Evolutionary conservation across 2,329 filamentous ascomycete species (phyloP).

Genomic region (Cytospora schulzeri): DNA sequence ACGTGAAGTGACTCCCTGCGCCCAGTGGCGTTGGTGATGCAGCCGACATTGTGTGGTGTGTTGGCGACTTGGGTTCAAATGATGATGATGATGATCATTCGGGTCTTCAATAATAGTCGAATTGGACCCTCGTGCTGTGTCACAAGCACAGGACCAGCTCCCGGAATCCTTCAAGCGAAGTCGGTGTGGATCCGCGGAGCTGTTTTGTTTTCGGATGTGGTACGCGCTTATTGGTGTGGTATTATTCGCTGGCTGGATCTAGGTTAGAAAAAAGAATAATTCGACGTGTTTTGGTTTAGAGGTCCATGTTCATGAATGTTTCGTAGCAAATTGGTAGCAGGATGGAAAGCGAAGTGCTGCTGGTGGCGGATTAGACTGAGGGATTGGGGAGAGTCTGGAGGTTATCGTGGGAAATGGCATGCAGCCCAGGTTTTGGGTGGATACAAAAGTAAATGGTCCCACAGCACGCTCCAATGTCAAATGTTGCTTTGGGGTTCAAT

Average conservation of each 20-base stretch:
- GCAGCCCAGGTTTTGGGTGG: slow-evolving; percentile 27
- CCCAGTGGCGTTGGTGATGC: slow-evolving; percentile 59
- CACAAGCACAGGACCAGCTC: slow-evolving; percentile 5
- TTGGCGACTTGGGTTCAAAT: background rate
- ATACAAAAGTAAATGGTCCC: background rate
- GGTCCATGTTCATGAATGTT: slow-evolving; percentile 21
- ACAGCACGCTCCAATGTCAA: slow-evolving; percentile 16
- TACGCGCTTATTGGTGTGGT: slow-evolving; percentile 13
- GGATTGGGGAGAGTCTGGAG: slow-evolving; percentile 2
- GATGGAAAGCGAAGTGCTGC: slow-evolving; percentile 15
- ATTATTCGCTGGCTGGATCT: slow-evolving; percentile 13
- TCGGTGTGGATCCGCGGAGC: slow-evolving; percentile 22
- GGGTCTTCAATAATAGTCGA: background rate
- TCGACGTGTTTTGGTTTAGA: slow-evolving; percentile 26
- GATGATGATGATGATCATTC: background rate
- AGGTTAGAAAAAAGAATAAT: slow-evolving; percentile 20
- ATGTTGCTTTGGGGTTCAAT: background rate
- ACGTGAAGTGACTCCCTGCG: slow-evolving; percentile 47
- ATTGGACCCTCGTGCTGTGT: background rate
- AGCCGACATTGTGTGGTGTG: slow-evolving; percentile 48
- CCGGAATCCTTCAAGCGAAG: slow-evolving; percentile 24
- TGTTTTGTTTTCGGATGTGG: background rate
- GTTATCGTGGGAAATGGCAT: slow-evolving; percentile 20
- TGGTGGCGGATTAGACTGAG: slow-evolving; percentile 8
- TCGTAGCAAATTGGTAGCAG: slow-evolving; percentile 15